These are phyloP conservation scores for Detonula confervacea DNA, from an alignment of 352 stramenopile genomes.

Conservation along the genomic window DNA sequence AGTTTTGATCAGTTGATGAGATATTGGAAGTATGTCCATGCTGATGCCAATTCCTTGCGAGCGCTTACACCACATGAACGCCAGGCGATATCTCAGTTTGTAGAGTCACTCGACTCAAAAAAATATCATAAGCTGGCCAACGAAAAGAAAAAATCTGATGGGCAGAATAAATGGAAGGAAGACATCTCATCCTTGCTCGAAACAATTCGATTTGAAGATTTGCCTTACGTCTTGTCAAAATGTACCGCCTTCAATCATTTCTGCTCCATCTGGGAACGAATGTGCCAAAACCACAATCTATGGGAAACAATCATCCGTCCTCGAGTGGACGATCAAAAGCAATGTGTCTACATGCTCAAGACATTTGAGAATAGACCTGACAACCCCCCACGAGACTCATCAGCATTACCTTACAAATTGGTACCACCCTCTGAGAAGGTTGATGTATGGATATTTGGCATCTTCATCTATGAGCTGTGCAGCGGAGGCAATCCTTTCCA, in stretches of 20 bases:
- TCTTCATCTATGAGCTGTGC: slow-evolving; percentile 70
- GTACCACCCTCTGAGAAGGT: slow-evolving; percentile 52
- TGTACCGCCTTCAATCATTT: slow-evolving; percentile 28
- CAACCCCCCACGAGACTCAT: slow-evolving; percentile 15
- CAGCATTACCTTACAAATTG: slow-evolving; percentile 71
- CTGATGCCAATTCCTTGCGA: slow-evolving; percentile 30
- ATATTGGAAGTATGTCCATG: slow-evolving; percentile 50
- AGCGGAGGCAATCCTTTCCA: slow-evolving; percentile 69
- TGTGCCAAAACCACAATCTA: slow-evolving; percentile 39
- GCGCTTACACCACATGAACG: slow-evolving; percentile 40
- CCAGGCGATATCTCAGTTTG: slow-evolving; percentile 35
- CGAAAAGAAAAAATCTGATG: neutral
- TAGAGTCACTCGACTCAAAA: slow-evolving; percentile 4
- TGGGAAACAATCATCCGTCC: slow-evolving; percentile 39
- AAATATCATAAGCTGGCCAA: neutral
- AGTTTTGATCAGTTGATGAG: slow-evolving; percentile 34
- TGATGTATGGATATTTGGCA: slow-evolving; percentile 77
- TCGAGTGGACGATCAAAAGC: slow-evolving; percentile 26
- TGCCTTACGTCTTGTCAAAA: slow-evolving; percentile 35
- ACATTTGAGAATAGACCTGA: slow-evolving; percentile 44
- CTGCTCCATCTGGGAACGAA: slow-evolving; percentile 22
- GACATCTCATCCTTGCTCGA: slow-evolving; percentile 42
- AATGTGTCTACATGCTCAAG: slow-evolving; percentile 43
- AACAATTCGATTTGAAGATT: slow-evolving; percentile 48
- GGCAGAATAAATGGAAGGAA: slow-evolving; percentile 28